Evolutionary conservation across 257 asterid species (phyloP), one percentile per base, ranked within the genome.

Genomic region (Oldenlandia corymbosa): DNA sequence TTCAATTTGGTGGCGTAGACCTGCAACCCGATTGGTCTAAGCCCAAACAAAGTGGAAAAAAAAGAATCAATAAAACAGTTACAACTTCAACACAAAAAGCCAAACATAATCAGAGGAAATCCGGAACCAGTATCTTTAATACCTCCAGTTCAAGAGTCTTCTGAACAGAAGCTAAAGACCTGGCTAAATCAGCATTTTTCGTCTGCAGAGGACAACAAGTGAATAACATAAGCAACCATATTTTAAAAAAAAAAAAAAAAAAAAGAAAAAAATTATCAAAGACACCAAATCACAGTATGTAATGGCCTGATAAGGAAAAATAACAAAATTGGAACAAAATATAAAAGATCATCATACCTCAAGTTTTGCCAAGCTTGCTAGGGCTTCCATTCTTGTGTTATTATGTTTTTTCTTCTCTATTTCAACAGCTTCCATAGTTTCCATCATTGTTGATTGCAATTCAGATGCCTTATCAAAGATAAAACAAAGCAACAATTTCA

Each of bases 371-470:
- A 93, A 72, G 60, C 85, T 87, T 27, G 87, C 60, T 36, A 90
- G 84, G 75, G 85, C 90, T 76, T 89, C 94, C 96, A 90, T 93
- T 64, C 99, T 88, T 58, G 99, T 93, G 77, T 77, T 74, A 57
- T 93, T 93, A 75, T 93, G 99, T 63, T 93, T 90, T 78, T 81
- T 94, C 86, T 90, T 87, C 85, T 93, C 99, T 48, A 85, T 58
- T 41, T 93, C 99, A 76, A 81, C 99, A 64, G 99, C 97, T 69
- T 90, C 96, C 97, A 93, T 85, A 72, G 77, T 80, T 80, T 90
- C 96, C 93, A 93, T 87, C 95, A 84, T 90, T 50, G 94, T 82
- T 45, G 83, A 80, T 81, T 93, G 99, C 57, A 93, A 51, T 65
- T 90, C 88, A 43, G 96, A 87, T 66, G 99, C 99, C 96, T 93